Base-by-base conservation (phyloP, 2,329 filamentous ascomycete species). In the Trichoderma afroharzianum region DNA sequence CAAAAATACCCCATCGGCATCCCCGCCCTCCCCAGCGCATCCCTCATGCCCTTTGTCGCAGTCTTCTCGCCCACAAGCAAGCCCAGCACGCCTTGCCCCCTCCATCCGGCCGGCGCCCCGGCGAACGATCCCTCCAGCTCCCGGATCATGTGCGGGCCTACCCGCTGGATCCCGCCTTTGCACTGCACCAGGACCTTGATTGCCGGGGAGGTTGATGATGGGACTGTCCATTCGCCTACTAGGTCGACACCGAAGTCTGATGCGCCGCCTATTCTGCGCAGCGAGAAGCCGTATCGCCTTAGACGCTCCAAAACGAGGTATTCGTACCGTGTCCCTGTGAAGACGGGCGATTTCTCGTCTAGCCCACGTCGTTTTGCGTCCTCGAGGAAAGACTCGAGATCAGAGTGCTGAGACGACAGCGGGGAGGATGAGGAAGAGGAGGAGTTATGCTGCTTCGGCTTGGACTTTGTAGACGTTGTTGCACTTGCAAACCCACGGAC, bases 91-190 rank as follows among this genome's bases (percentile, higher is more conserved):
- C 87, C 85, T 1, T 84, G 79, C 0, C 87, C 88, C 68, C 89
- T 85, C 92, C 93, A 97, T 0, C 91, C 91, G 0, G 86, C 82
- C 1, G 94, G 94, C 7, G 93, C 92, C 14, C 90, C 90, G 1
- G 86, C 85, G 77, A 96, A 92, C 0, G 93, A 89, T 4, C 95
- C 95, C 78, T 94, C 92, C 3, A 95, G 85, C 81, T 95, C 93
- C n/a, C 93, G 88, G 9, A 93, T 82, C 61, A 89, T 83, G 36
- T 85, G 82, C 0, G 93, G 92, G 0, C 88, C 84, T 14, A 85
- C 79, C 59, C 84, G 83, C 71, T 83, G 81, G 21, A 83, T 78
- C 15, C 87, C 83, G 1, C 86, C 88, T 80, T 95, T 96, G 85
- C 93, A 95, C 79, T 95, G 93, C 1, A 88, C 72, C 15, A 90